Percentiles rank a stretch among this genome's conserved stretches.
Evolutionary conservation across 2,329 filamentous ascomycete species (phyloP).

Genomic region (Lasiodiplodia theobromae): DNA sequence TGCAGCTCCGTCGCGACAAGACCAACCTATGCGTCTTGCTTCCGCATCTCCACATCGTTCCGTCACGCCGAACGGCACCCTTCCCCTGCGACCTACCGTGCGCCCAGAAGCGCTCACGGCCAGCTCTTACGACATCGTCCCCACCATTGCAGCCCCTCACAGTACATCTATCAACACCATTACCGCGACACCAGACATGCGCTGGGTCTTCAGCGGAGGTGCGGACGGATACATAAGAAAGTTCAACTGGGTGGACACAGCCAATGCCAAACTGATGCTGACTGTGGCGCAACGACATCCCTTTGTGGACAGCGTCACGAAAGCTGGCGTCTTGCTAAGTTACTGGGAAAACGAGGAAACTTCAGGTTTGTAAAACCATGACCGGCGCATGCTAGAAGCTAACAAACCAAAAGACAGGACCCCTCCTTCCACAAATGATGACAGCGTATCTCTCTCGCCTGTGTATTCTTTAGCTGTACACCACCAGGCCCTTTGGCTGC

Average conservation of each 20-base stretch:
- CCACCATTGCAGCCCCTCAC: slow-evolving; percentile 95
- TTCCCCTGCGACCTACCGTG: slow-evolving; percentile 66
- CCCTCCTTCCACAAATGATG: slow-evolving; percentile 54
- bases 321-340: slow-evolving; percentile 90
- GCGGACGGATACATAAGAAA: slow-evolving; percentile 96
- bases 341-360: slow-evolving; percentile 99
- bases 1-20: slow-evolving; percentile 34
- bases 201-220: slow-evolving; percentile 93
- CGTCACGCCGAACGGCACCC: slow-evolving; percentile 43
- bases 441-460: slow-evolving; percentile 73
- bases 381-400: not conserved
- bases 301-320: slow-evolving; percentile 96
- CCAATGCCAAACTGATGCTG: slow-evolving; percentile 90
- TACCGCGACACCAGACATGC: slow-evolving; percentile 88
- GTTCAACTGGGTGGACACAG: slow-evolving; percentile 93
- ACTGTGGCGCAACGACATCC: slow-evolving; percentile 96
- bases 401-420: slow-evolving; percentile 35
- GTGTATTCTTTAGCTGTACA: slow-evolving; percentile 95
- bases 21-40: slow-evolving; percentile 57
- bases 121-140: slow-evolving; percentile 88
- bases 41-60: slow-evolving; percentile 53
- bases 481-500: slow-evolving; percentile 86
- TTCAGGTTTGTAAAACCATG: slow-evolving; percentile 42
- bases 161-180: slow-evolving; percentile 95
- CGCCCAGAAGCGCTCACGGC: slow-evolving; percentile 81